A percentile compares a stretch with the other conserved stretches of the same genome.
Conservation (phyloP, 164 flowering plant species). For the Vitis riparia region DNA sequence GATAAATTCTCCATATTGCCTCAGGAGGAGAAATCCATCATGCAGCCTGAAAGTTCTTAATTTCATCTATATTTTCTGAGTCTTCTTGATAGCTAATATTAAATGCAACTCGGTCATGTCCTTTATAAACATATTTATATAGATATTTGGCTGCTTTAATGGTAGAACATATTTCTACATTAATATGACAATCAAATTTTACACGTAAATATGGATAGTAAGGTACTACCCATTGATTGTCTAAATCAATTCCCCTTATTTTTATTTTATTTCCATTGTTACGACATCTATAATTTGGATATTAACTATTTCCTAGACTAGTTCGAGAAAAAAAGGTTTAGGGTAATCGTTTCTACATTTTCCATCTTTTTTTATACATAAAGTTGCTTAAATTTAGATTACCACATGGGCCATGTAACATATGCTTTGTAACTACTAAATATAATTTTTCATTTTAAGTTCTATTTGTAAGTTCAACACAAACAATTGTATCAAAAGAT, state of each 20-base stretch:
- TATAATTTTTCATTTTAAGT: not conserved
- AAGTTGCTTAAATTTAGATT: not conserved
- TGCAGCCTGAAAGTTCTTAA: not conserved
- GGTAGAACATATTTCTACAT: constrained; percentile 14
- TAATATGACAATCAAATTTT: constrained; percentile 13
- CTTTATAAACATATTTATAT: constrained; percentile 23
- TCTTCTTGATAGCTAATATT: not conserved
- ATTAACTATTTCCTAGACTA: not conserved
- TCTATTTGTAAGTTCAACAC: constrained; percentile 8
- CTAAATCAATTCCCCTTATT: not conserved
- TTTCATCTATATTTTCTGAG: not conserved
- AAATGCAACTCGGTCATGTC: constrained; percentile 9
- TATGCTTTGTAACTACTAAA: constrained; percentile 2
- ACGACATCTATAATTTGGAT: constrained; percentile 17
- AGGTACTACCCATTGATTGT: constrained; percentile 29
- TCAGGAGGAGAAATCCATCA: too few relatives aligned
- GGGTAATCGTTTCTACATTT: not conserved
- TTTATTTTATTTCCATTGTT: not conserved
- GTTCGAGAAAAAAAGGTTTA: not conserved
- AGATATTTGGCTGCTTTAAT: constrained; percentile 17
- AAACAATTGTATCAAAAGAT: not conserved
- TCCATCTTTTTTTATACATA: constrained; percentile 12
- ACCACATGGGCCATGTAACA: constrained; percentile 33
- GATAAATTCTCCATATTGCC: not conserved
- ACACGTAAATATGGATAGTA: constrained; percentile 20